Conservation (phyloP, 805 yeast genomes). For the Ogataea henricii region DNA sequence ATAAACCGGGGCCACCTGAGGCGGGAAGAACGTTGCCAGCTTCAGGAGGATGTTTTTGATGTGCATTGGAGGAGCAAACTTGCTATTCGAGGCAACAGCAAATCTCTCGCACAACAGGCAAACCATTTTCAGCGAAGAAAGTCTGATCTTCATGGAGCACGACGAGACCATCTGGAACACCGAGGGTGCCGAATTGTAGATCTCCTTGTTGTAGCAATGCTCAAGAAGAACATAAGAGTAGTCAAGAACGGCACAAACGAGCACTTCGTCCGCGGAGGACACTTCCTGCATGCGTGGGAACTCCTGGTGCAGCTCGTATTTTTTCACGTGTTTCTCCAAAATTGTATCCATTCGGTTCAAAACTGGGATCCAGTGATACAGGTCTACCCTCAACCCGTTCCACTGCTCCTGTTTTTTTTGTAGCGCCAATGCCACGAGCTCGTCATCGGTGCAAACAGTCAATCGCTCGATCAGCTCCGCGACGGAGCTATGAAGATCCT, state of each 20-base stretch:
- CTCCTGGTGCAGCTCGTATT: slow-evolving; percentile 53
- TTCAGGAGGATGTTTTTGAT: slow-evolving; percentile 50
- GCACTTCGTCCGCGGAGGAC: slow-evolving; percentile 44
- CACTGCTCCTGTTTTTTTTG: slow-evolving; percentile 27
- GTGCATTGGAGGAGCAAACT: slow-evolving; percentile 45
- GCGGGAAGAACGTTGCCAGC: slow-evolving; percentile 47
- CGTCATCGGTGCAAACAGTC: slow-evolving; percentile 21
- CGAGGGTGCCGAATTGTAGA: slow-evolving; percentile 67
- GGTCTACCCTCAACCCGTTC: slow-evolving; percentile 44
- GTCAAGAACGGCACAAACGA: slow-evolving; percentile 53
- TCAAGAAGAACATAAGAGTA: slow-evolving; percentile 67
- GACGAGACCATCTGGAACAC: slow-evolving; percentile 59
- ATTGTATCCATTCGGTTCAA: slow-evolving; percentile 75
- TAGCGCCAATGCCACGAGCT: slow-evolving; percentile 22
- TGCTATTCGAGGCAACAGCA: slow-evolving; percentile 45
- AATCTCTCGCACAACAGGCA: slow-evolving; percentile 65
- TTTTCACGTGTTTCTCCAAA: slow-evolving; percentile 52
- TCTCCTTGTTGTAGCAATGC: slow-evolving; percentile 64
- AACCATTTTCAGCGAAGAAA: slow-evolving; percentile 53
- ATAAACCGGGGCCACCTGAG: slow-evolving; percentile 36
- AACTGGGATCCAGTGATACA: slow-evolving; percentile 75
- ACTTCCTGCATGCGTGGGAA: slow-evolving; percentile 50
- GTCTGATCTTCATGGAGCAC: slow-evolving; percentile 58
- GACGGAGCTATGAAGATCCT: slow-evolving; percentile 21
- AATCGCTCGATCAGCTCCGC: slow-evolving; percentile 20